phyloP scores from a whole-genome alignment of 2,329 filamentous ascomycete species.

The Lachnellula cervina region DNA sequence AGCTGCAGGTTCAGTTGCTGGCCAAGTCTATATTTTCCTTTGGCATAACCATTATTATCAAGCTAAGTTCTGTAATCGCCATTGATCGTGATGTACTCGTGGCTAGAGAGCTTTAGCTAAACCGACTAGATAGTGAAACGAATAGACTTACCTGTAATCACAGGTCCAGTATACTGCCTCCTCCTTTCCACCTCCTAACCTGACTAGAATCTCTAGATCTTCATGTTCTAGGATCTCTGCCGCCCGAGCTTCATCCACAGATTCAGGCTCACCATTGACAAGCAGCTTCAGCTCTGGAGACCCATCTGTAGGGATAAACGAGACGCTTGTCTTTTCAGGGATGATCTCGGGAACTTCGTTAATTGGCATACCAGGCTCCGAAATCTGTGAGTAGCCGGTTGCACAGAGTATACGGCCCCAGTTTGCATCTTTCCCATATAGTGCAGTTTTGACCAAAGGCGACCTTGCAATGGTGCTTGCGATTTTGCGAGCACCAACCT shows the following conservation, averaged over 20 bases:
- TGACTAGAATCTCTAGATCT: conserved; percentile 73
- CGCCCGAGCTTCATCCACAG: conserved; percentile 70
- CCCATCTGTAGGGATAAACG: conserved; percentile 74
- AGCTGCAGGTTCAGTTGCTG: neutral
- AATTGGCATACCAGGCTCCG: conserved; percentile 50
- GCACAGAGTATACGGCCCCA: conserved; percentile 97
- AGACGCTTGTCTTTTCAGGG: conserved; percentile 69
- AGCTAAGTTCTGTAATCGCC: conserved; percentile 60
- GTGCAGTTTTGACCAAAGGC: conserved; percentile 91
- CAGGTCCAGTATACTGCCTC: conserved; percentile 79
- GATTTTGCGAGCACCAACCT: conserved; percentile 69
- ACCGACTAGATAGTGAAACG: conserved; percentile 9
- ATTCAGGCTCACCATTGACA: conserved; percentile 74
- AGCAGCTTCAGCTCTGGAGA: conserved; percentile 70
- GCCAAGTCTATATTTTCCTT: too few species aligned
- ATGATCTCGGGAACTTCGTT: conserved; percentile 60
- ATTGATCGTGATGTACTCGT: conserved; percentile 64
- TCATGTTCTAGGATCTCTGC: conserved; percentile 73
- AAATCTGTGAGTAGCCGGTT: conserved; percentile 72
- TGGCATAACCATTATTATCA: neutral
- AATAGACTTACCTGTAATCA: conserved; percentile 68
- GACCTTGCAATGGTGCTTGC: conserved; percentile 86
- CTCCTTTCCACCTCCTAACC: conserved; percentile 62
- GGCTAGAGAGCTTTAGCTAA: conserved; percentile 36
- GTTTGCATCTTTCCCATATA: conserved; percentile 97